Base-by-base conservation (phyloP, 192 early-diverging fungal genomes). In the Phlyctochytrium bullatum region DNA sequence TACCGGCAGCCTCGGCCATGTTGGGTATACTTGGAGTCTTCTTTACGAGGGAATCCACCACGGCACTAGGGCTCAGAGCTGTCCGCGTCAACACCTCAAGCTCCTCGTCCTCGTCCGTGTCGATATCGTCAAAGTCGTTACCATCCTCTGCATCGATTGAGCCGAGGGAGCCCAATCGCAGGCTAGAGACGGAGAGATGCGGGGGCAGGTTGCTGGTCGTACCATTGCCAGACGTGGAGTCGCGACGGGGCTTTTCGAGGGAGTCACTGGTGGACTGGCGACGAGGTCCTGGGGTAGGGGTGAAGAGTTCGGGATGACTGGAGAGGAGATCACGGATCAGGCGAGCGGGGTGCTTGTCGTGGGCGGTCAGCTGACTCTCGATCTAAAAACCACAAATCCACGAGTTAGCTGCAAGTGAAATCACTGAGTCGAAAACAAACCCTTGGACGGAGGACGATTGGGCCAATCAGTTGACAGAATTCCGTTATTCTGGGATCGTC, bases 281-380 rank as follows among this genome's bases (percentile, higher is more conserved):
- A 0, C 66, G 27, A 36, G 67, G 69, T 35, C 53, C 16, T 24
- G 3, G 17, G 0, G 25, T 53, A 31, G 25, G 32, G 69, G 16
- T 28, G 35, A 71, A 66, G 23, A 58, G 17, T 32, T 59, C 51
- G 0, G 31, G 35, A 36, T 71, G 60, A 20, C 40, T 47, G 0
- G 69, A 36, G 0, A 58, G 2, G 25, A 56, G 36, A 35, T 61
- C 60, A 23, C 60, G 50, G 31, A 82, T 33, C 24, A 82, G 61
- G n/a, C 80, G 70, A 1, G 62, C 65, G 0, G 76, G 76, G 66
- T 82, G 80, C 60, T 82, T 82, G 54, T 82, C 80, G 30, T 71
- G 69, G 17, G 78, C 59, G 0, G 76, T 82, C 27, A 82, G 62
- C 12, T 27, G 60, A 1, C 61, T 76, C 52, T 76, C 75, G 2